Evolutionary conservation across 495 filamentous ascomycete species (phyloP).

Genomic region (Neurospora sp.): DNA sequence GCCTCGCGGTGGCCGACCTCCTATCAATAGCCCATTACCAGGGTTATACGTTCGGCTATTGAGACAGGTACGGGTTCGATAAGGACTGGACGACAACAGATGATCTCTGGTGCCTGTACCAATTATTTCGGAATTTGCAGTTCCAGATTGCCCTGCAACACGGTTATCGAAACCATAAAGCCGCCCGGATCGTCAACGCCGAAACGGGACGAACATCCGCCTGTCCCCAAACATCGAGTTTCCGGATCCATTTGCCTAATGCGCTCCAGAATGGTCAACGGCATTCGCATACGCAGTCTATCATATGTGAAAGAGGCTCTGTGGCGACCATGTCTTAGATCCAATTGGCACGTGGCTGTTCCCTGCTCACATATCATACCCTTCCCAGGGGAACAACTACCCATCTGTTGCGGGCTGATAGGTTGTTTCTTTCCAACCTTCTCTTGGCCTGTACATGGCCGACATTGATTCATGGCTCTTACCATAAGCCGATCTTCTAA

Average conservation of each 20-base stretch:
- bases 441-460: neutral
- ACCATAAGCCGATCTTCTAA: neutral
- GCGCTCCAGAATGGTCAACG: neutral
- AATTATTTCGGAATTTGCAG: neutral
- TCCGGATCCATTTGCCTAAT: neutral
- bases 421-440: neutral
- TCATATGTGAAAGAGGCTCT: neutral
- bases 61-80: neutral
- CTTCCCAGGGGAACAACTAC: neutral
- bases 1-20: neutral
- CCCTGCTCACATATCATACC: neutral
- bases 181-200: neutral
- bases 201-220: neutral
- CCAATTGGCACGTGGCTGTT: neutral
- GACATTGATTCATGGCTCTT: neutral
- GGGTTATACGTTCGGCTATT: neutral
- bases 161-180: neutral
- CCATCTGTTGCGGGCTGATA: neutral
- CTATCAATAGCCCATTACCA: neutral
- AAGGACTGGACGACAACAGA: neutral
- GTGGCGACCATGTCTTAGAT: neutral
- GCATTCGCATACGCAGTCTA: neutral
- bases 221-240: neutral
- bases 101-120: neutral
- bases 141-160: neutral